These are phyloP conservation scores for Gnaphalium uliginosum DNA, from an alignment of 129 eudicot species.

Conservation along the genomic window DNA sequence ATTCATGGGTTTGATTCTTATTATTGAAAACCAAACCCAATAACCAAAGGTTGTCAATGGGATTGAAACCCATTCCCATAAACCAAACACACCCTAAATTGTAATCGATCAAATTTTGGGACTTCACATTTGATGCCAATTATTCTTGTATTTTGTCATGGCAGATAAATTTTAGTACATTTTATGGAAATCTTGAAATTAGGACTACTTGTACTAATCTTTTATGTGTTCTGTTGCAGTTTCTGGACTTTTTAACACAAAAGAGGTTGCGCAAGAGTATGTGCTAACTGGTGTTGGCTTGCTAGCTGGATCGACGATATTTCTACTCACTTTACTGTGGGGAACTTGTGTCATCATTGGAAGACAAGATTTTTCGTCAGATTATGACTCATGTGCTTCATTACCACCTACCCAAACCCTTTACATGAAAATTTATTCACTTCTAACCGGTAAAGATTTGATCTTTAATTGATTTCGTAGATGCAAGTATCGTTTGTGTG, in stretches of 20 bases:
- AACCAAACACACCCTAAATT: too few species aligned
- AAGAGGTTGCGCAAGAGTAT: constrained; percentile 59
- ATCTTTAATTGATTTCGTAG: constrained; percentile 1
- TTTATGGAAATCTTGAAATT: neutral
- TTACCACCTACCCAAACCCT: constrained; percentile 20
- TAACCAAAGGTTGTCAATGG: too few species aligned
- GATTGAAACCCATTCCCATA: too few species aligned
- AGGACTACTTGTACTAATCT: neutral
- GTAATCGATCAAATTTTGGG: neutral
- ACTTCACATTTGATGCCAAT: neutral
- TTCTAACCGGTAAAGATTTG: constrained; percentile 39
- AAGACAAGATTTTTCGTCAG: constrained; percentile 31
- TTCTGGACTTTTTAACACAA: constrained; percentile 56
- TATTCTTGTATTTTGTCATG: neutral
- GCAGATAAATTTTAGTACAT: neutral
- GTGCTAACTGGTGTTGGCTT: constrained; percentile 70
- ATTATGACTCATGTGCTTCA: constrained; percentile 24
- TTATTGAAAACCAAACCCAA: too few species aligned
- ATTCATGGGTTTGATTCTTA: too few species aligned
- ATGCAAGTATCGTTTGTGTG: neutral
- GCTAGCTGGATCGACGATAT: constrained; percentile 73
- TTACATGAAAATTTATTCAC: constrained; percentile 29
- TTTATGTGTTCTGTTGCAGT: constrained; percentile 40
- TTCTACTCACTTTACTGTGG: constrained; percentile 71
- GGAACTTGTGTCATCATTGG: constrained; percentile 73